Evolutionary conservation across 2,329 filamentous ascomycete genomes (phyloP).

Genomic region (Coniochaeta sp.): DNA sequence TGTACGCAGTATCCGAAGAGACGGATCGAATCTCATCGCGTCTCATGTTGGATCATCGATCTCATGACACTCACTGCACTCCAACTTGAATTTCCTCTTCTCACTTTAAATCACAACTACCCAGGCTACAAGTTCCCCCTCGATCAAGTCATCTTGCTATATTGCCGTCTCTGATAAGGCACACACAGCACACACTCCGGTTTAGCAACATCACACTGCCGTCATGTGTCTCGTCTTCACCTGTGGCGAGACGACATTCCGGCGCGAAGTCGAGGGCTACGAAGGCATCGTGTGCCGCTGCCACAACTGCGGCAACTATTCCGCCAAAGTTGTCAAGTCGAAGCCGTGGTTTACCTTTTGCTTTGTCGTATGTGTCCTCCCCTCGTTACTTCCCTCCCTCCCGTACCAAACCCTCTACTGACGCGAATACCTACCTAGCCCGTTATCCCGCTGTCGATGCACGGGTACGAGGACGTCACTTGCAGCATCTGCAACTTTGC

Average conservation of each 20-base stretch:
- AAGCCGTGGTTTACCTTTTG: slow-evolving; percentile 75
- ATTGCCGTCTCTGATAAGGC: no score
- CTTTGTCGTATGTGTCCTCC: slow-evolving; percentile 50
- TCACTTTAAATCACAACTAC: no score
- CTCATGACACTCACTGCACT: no score
- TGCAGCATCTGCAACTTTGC: slow-evolving; percentile 73
- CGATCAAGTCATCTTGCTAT: neutral
- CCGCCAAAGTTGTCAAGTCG: slow-evolving; percentile 52
- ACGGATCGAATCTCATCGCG: no score
- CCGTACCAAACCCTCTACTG: no score
- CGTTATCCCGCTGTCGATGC: slow-evolving; percentile 62
- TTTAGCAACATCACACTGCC: slow-evolving; percentile 2
- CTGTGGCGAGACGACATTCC: slow-evolving; percentile 55
- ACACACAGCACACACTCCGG: neutral
- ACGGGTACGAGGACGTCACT: slow-evolving; percentile 60
- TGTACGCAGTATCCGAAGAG: no score
- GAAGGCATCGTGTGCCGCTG: slow-evolving; percentile 56
- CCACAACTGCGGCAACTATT: slow-evolving; percentile 60
- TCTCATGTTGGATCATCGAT: no score
- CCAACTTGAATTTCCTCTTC: no score
- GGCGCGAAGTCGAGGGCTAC: slow-evolving; percentile 52
- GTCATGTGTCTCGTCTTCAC: slow-evolving; percentile 56
- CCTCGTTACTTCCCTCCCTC: neutral
- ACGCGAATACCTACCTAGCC: slow-evolving; percentile 35
- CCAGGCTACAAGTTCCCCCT: no score